Percentiles rank a stretch among this genome's conserved stretches.
These are phyloP conservation scores for Pythium periplocum DNA, from an alignment of 352 stramenopile species.

Conservation along the genomic window DNA sequence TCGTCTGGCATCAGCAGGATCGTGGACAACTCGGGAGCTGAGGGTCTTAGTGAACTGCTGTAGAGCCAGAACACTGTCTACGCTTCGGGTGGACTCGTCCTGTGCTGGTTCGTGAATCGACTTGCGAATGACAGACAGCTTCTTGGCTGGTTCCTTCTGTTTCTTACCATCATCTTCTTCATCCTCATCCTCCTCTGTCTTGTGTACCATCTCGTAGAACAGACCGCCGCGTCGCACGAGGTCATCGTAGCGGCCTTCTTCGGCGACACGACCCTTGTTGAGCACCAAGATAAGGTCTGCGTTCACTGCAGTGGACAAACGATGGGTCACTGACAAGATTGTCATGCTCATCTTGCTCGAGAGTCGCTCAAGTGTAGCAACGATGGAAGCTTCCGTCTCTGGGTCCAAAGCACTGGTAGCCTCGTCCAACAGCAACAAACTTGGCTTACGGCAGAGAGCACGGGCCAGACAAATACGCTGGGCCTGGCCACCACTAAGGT, in stretches of 20 bases:
- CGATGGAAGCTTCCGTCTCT: constrained; percentile 82
- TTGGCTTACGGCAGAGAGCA: constrained; percentile 74
- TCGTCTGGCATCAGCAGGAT: constrained; percentile 34
- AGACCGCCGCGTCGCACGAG: constrained; percentile 62
- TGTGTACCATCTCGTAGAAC: constrained; percentile 86
- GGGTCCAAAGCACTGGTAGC: constrained; percentile 84
- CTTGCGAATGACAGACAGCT: background rate
- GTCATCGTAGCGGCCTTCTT: constrained; percentile 72
- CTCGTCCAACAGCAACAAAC: constrained; percentile 78
- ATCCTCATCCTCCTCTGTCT: constrained; percentile 49
- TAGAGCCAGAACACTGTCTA: constrained; percentile 59
- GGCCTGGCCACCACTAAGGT: constrained; percentile 79
- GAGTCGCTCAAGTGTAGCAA: constrained; percentile 74
- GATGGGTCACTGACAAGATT: constrained; percentile 87
- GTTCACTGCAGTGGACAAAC: constrained; percentile 77
- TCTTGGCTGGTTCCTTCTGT: constrained; percentile 22
- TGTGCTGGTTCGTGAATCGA: constrained; percentile 7
- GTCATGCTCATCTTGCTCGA: constrained; percentile 86
- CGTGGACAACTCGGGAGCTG: constrained; percentile 67
- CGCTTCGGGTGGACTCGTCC: constrained; percentile 6
- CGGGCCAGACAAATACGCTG: constrained; percentile 83
- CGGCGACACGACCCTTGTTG: constrained; percentile 66
- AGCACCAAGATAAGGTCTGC: constrained; percentile 81
- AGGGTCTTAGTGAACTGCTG: constrained; percentile 83
- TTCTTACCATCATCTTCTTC: constrained; percentile 31